Evolutionary conservation across 2,329 filamentous ascomycete species (phyloP), one percentile per base, ranked within the genome.

Genomic region (Simplicillium aogashimaense): DNA sequence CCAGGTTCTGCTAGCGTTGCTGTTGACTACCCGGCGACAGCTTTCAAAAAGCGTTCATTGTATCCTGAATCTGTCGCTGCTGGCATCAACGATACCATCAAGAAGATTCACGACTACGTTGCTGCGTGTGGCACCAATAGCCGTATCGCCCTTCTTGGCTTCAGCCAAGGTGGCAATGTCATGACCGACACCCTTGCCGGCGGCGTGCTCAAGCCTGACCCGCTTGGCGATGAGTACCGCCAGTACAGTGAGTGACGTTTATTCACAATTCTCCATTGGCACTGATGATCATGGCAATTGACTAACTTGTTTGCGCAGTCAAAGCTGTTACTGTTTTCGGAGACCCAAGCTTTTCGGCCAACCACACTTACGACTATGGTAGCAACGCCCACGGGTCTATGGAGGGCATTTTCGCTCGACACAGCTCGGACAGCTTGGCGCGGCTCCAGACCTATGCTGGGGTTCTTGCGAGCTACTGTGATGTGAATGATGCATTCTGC

Each of bases 161-260:
- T 32, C 15, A 45, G 43, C 35, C 43, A 45, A 35, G 43, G 43
- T 11, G 43, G 43, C 33, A 45, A 45, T 37, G 43, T 45, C 30
- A 45, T 45, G 29, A 42, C 43, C 9, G 37, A 45, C 14, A 28
- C 40, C 5, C 35, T 45, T 25, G 43, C 20, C 34, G 43, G 43
- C 5, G 43, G 43, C 14, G 37, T 46, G 18, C 20, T 32, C 9
- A 44, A 46, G 41, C 44, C 44, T 2, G 42, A 35, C 30, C 44
- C 44, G 12, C 40, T 46, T 18, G 37, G 34, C 9, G 18, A 29
- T 11, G 36, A 34, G 29, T 41, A 37, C 15, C 36, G 18, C 37
- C 18, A 38, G 31, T 40, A 44, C 37, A 46, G 44, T 46, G n/a
- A 34, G 43, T 34, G 14, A 18, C 6, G 6, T 14, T 16, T 5